phyloP scores from a whole-genome alignment of 305 asterid species.

The Solanum hybrid region DNA sequence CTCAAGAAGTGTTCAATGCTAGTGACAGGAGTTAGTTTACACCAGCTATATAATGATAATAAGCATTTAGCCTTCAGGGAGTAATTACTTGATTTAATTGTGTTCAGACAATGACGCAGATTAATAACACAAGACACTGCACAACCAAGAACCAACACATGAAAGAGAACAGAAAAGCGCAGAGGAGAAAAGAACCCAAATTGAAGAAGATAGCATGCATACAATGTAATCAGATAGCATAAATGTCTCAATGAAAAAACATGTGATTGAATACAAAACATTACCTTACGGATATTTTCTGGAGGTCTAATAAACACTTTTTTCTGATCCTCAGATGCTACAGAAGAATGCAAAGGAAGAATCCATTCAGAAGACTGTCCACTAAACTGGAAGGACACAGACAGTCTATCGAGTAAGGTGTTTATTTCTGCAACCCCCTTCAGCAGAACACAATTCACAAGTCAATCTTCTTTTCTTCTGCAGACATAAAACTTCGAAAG shows the following conservation, averaged over 20 bases:
- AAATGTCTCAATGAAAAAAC: background rate
- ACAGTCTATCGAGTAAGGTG: slow-evolving; percentile 61
- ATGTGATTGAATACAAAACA: background rate
- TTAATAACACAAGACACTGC: background rate
- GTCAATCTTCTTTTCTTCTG: background rate
- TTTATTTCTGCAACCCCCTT: slow-evolving; percentile 96
- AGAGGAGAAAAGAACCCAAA: background rate
- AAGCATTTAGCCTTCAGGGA: background rate
- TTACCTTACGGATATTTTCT: slow-evolving; percentile 80
- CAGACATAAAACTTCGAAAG: background rate
- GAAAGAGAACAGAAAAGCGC: background rate
- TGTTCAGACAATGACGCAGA: background rate
- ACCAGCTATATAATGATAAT: background rate
- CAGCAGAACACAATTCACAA: slow-evolving; percentile 6
- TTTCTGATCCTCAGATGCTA: slow-evolving; percentile 87
- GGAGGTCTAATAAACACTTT: slow-evolving; percentile 86
- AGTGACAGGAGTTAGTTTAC: background rate
- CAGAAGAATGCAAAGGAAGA: slow-evolving; percentile 90
- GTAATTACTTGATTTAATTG: background rate
- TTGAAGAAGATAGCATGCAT: background rate
- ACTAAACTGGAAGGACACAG: slow-evolving; percentile 69
- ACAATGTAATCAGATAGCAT: background rate
- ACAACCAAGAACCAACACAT: background rate
- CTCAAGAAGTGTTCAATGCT: background rate
- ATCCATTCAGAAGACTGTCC: slow-evolving; percentile 86